phyloP scores from a whole-genome alignment of 202 grass and related monocot genomes.

The Dendrocalamus latiflorus region DNA sequence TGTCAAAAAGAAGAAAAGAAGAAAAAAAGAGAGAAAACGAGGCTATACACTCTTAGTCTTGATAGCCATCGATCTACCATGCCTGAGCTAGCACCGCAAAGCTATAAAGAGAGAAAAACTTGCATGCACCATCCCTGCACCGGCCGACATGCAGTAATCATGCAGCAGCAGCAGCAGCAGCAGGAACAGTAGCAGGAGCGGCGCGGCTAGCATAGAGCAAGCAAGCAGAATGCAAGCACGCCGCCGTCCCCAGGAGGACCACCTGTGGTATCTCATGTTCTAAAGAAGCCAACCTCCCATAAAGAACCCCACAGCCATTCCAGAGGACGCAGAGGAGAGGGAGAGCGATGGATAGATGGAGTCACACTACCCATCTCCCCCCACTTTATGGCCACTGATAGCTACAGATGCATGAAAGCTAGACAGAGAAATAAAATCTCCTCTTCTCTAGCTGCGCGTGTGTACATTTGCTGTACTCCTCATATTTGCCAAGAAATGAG shows the following conservation, averaged over 20 bases:
- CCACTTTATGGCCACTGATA: conserved; percentile 55
- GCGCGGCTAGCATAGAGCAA: background rate
- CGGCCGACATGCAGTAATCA: conserved; percentile 33
- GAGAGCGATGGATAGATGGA: conserved; percentile 40
- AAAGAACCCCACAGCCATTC: conserved; percentile 36
- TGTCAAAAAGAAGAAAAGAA: background rate
- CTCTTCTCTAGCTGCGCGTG: background rate
- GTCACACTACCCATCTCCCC: conserved; percentile 42
- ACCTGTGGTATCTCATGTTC: conserved; percentile 39
- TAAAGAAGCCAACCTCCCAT: conserved; percentile 47
- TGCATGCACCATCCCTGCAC: conserved; percentile 17
- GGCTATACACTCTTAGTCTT: background rate
- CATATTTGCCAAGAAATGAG: conserved; percentile 27
- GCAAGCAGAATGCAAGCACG: conserved; percentile 26
- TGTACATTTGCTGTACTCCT: background rate
- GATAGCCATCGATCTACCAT: background rate
- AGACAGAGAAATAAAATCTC: background rate
- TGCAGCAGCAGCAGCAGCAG: background rate
- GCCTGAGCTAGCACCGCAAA: background rate
- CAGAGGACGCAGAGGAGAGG: conserved; percentile 8
- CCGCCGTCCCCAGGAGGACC: conserved; percentile 53
- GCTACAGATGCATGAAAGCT: conserved; percentile 32
- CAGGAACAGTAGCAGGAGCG: background rate
- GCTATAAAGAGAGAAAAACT: conserved; percentile 10
- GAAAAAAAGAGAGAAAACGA: background rate